These are phyloP conservation scores for Phytopythium vexans DNA, from an alignment of 352 stramenopile genomes.

Conservation along the genomic window DNA sequence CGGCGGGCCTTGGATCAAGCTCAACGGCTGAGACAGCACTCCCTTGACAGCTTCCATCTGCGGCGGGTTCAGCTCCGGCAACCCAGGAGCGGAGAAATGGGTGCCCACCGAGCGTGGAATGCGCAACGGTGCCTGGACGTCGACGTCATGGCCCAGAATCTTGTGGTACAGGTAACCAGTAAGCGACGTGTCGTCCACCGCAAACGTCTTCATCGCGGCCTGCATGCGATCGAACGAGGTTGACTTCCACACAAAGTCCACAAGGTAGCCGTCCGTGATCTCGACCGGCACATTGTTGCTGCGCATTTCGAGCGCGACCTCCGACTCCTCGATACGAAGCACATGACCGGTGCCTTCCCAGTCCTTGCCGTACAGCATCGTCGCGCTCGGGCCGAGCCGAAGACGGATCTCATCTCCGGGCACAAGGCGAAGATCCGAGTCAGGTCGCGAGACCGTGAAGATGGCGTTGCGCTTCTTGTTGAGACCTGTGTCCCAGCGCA, in stretches of 20 bases:
- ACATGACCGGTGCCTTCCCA: slow-evolving; percentile 97
- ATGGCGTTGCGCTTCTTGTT: slow-evolving; percentile 96
- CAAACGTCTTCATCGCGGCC: slow-evolving; percentile 98
- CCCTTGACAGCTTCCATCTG: slow-evolving; percentile 95
- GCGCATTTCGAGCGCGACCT: slow-evolving; percentile 86
- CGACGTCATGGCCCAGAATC: slow-evolving; percentile 96
- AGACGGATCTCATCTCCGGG: slow-evolving; percentile 97
- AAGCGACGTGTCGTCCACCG: slow-evolving; percentile 97
- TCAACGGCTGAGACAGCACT: slow-evolving; percentile 96
- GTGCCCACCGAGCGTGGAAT: slow-evolving; percentile 61
- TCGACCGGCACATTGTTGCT: slow-evolving; percentile 83
- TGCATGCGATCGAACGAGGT: slow-evolving; percentile 99
- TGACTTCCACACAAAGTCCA: slow-evolving; percentile 99
- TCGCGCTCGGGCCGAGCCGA: slow-evolving; percentile 80
- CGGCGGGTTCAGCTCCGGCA: slow-evolving; percentile 97
- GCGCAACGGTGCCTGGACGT: slow-evolving; percentile 89
- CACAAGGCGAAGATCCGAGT: slow-evolving; percentile 90
- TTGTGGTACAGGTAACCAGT: slow-evolving; percentile 99
- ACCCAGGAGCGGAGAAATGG: slow-evolving; percentile 89
- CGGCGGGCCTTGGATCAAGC: slow-evolving; percentile 97
- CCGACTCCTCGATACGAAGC: slow-evolving; percentile 75
- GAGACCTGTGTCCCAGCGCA: slow-evolving; percentile 95
- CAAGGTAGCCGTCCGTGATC: slow-evolving; percentile 94
- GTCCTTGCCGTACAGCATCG: slow-evolving; percentile 78
- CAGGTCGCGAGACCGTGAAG: slow-evolving; percentile 91